A percentile compares a stretch with the other conserved stretches of the same genome.
Evolutionary conservation across 257 asterid genomes (phyloP).

Genomic region (Craterostigma plantagineum): DNA sequence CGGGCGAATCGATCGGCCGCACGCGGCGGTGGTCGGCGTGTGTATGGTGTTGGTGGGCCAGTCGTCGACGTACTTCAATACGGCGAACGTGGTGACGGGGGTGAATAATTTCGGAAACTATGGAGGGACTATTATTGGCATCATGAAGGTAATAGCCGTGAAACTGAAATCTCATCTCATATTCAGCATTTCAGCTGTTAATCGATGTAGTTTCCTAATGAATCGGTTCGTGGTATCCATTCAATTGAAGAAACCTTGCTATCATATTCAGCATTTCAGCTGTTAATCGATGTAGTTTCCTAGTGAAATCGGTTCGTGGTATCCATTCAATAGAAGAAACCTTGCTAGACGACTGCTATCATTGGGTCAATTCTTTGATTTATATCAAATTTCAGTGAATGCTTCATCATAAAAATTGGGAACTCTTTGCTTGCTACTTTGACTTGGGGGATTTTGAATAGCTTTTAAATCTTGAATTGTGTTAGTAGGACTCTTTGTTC

Average conservation of each 20-base stretch:
- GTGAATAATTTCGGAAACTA: slow-evolving; percentile 34
- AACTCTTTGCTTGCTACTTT: background rate
- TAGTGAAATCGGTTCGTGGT: too few species aligned
- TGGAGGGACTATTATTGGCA: slow-evolving; percentile 45
- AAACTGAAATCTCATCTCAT: background rate
- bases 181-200: background rate
- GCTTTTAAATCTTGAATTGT: too few species aligned
- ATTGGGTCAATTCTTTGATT: too few species aligned
- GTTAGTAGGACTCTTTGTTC: background rate
- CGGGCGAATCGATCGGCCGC: slow-evolving; percentile 20
- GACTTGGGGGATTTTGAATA: background rate
- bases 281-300: too few species aligned
- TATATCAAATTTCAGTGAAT: too few species aligned
- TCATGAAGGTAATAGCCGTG: slow-evolving; percentile 36
- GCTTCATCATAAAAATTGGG: too few species aligned
- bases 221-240: too few species aligned
- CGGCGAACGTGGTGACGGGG: slow-evolving; percentile 45
- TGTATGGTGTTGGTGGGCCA: slow-evolving; percentile 46
- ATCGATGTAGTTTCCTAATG: background rate
- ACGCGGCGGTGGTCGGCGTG: slow-evolving; percentile 23
- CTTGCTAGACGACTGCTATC: too few species aligned
- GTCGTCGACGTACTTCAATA: slow-evolving; percentile 38
- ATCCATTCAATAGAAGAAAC: too few species aligned
- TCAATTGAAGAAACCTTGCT: too few species aligned
- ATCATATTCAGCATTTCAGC: too few species aligned